Evolutionary conservation across 306 rosid genomes (phyloP), one percentile per base, ranked within the genome.

Genomic region (Notholithocarpus densiflorus): DNA sequence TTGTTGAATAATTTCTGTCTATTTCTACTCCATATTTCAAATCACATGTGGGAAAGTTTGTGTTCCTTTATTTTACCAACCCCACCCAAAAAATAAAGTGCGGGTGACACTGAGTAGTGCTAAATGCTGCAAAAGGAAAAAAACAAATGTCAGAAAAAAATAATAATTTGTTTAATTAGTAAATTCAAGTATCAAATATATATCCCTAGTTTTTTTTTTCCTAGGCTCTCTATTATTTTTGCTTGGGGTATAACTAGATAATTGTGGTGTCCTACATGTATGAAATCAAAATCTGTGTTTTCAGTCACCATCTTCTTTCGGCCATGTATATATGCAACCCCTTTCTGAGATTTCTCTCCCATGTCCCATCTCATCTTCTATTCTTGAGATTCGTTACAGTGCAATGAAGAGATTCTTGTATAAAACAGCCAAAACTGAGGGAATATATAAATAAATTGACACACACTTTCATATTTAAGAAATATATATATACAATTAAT

Each of bases 251-350:
- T 48, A 48, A 2, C 2, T 23, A 21, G 60, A 74, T 82, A 75
- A 69, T 59, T 31, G 73, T 74, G 79, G 75, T 59, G 74, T 12
- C 75, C 82, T 84, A 77, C 69, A 20, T 65, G 15, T 56, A 1
- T 2, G 61, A 77, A 45, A 1, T 48, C 5, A 18, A 23, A 20
- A 4, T 69, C 71, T 34, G 69, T 60, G 68, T 60, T 81, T 81
- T 70, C 73, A 73, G 83, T 86, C 90, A 74, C 84, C 75, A 75
- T 88, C 87, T 77, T 82, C 91, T 90, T 90, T 90, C 94, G 92
- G 89, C 84, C 81, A 75, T 74, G 83, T 72, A 40, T 0, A 2
- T 8, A 40, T 48, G 17, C 14, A 3, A 48, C 56, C 65, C 65
- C 75, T 78, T 53, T 53, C 62, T 31, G 31, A 86, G 37, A 69